A percentile compares a stretch with the other conserved stretches of the same genome.
Evolutionary conservation across 345 rosid species (phyloP).

Genomic region (Melaleuca alternifolia): DNA sequence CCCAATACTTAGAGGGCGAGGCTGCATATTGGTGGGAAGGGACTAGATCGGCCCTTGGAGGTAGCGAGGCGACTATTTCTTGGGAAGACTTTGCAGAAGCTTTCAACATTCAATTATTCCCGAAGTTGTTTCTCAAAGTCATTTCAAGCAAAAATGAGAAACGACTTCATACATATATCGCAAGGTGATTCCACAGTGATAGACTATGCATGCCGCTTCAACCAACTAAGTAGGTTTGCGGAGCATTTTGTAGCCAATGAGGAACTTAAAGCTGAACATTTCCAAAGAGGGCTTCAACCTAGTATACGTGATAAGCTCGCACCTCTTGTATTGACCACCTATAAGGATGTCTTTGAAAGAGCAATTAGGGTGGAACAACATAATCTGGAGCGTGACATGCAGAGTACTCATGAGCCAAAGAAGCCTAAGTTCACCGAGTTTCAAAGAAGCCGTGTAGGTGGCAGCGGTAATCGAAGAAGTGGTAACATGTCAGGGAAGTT

Average conservation of each 20-base stretch:
- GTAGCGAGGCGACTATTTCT: not conserved
- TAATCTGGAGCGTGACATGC: too few species aligned
- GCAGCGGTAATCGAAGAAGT: not conserved
- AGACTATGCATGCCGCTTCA: not conserved
- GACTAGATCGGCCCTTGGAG: too few species aligned
- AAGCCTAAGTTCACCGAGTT: too few species aligned
- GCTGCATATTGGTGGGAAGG: too few species aligned
- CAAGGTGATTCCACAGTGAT: not conserved
- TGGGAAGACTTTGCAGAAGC: not conserved
- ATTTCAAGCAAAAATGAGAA: too few species aligned
- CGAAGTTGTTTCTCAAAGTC: too few species aligned
- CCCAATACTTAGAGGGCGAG: too few species aligned
- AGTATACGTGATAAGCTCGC: not conserved
- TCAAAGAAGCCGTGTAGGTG: too few species aligned
- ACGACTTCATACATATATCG: not conserved
- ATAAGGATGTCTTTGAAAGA: not conserved
- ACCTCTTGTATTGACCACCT: not conserved
- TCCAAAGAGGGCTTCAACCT: not conserved
- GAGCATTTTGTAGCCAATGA: not conserved
- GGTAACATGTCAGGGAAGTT: not conserved
- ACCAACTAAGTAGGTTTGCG: not conserved
- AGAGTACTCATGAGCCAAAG: too few species aligned
- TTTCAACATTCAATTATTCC: not conserved
- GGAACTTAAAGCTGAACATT: not conserved
- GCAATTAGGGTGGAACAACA: too few species aligned